Evolutionary conservation across 768 basidiomycete genomes (phyloP), one percentile per base, ranked within the genome.

Genomic region (Artomyces pyxidatus): DNA sequence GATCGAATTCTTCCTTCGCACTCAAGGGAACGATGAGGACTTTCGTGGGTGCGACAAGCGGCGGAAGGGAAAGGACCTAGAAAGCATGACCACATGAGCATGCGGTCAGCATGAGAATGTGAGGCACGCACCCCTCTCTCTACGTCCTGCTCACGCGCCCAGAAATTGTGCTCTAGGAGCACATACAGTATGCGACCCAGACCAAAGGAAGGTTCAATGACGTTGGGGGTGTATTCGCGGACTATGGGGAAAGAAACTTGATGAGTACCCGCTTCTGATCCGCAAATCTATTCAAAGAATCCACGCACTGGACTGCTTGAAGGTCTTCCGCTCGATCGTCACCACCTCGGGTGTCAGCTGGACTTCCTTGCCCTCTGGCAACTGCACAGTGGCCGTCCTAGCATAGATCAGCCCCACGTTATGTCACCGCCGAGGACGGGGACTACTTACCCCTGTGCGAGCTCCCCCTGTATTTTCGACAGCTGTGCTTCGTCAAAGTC

Each of bases 151-250:
- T 91, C 93, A 63, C 96, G 81, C 51, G 80, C 80, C 96, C 95
- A 98, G 75, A 85, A 99, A 59, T 79, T 82, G 72, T 98, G 96
- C 66, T 99, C 96, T 28, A 99, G 81, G 45, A 98, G 74, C 25
- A 80, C 82, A 66, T 97, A 97, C 40, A 97, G 73, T 59, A 98
- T 96, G 47, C 95, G 91, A 47, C 95, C 95, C 57, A 98, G 80
- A 51, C 96, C 95, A 68, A 97, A 96, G 4, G 96, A 99, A 21
- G 96, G 94, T 65, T 97, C 95, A 65, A 98, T 95, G 66, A 99
- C 96, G 67, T 97, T 98, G 30, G 95, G 96, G 48, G 83, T 91
- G 69, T 78, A 96, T 68, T 97, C 94, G 56, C 95, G 89, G 56
- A 90, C 93, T 96, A 62, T 49, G 47, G 48, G 45, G 41, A 42